Percentiles rank a stretch among this genome's conserved stretches.
phyloP scores from a whole-genome alignment of 2,329 filamentous ascomycete genomes.

The Aspergillus tanneri region DNA sequence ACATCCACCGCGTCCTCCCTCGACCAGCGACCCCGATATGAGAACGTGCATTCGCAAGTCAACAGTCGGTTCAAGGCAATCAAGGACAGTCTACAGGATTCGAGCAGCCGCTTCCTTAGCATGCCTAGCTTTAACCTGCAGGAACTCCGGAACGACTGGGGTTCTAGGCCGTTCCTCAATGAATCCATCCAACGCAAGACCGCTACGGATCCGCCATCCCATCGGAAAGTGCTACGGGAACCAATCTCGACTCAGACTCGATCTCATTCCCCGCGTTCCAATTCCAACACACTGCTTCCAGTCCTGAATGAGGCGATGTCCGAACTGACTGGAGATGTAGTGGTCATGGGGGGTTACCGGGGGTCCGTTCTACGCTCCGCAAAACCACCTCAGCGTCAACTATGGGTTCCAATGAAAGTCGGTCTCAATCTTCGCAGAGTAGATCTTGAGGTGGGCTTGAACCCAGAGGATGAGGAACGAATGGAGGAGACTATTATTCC shows the following conservation, averaged over 20 bases:
- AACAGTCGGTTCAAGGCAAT: constrained; percentile 90
- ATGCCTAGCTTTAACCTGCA: constrained; percentile 47
- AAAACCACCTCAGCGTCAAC: constrained; percentile 75
- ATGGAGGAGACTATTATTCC: constrained; percentile 83
- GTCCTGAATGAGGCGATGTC: constrained; percentile 62
- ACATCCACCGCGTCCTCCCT: constrained; percentile 78
- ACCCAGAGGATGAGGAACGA: constrained; percentile 75
- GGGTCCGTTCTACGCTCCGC: constrained; percentile 86
- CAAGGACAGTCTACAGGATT: constrained; percentile 81
- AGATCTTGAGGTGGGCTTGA: constrained; percentile 81
- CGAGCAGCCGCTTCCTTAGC: constrained; percentile 65
- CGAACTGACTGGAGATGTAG: constrained; percentile 75
- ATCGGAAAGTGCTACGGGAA: constrained; percentile 9
- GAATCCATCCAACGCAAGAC: constrained; percentile 27
- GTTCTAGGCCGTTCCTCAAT: constrained; percentile 32
- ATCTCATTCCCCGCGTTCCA: constrained; percentile 22
- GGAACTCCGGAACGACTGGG: constrained; percentile 39
- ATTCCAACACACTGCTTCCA: constrained; percentile 36
- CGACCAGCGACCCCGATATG: constrained; percentile 78
- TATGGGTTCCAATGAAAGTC: constrained; percentile 93
- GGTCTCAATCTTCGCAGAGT: constrained; percentile 89
- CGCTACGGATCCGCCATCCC: constrained; percentile 6
- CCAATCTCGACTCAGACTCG: constrained; percentile 9
- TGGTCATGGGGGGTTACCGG: constrained; percentile 85
- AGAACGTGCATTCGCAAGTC: constrained; percentile 76